Evolutionary conservation across 306 rosid species (phyloP).

Genomic region (Luffa acutangula): DNA sequence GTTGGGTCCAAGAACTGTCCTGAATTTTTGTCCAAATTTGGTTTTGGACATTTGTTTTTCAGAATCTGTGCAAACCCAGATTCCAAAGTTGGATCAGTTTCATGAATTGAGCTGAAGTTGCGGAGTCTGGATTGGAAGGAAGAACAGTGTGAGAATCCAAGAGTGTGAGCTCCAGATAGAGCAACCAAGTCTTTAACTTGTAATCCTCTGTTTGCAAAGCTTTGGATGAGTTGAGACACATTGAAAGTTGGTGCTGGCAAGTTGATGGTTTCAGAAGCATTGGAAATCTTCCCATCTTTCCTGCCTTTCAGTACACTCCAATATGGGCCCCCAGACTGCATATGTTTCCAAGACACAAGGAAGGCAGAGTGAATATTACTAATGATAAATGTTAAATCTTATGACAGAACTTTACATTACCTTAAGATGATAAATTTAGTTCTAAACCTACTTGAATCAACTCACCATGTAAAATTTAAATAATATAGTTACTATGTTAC

Average conservation of each 20-base stretch:
- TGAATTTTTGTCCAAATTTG: slow-evolving; percentile 25
- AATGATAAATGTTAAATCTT: not conserved
- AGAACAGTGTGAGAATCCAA: slow-evolving; percentile 62
- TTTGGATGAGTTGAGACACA: slow-evolving; percentile 35
- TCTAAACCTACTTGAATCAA: not conserved
- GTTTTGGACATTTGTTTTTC: slow-evolving; percentile 35
- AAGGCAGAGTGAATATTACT: not conserved
- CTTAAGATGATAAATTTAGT: too few species aligned
- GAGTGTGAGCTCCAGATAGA: slow-evolving; percentile 70
- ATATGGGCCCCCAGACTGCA: slow-evolving; percentile 57
- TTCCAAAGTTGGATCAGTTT: slow-evolving; percentile 45
- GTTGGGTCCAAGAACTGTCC: slow-evolving; percentile 59
- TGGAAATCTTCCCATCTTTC: slow-evolving; percentile 66
- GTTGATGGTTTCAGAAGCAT: slow-evolving; percentile 46
- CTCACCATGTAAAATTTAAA: not conserved
- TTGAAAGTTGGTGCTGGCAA: slow-evolving; percentile 60
- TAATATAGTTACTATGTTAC: not conserved
- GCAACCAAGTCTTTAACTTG: slow-evolving; percentile 55
- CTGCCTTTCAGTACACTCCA: slow-evolving; percentile 70
- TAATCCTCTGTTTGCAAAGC: slow-evolving; percentile 53
- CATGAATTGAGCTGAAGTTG: slow-evolving; percentile 33
- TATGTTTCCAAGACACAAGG: not conserved
- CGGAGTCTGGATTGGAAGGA: slow-evolving; percentile 39
- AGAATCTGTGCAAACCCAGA: slow-evolving; percentile 31
- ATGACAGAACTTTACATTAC: not conserved